Conservation (phyloP, 345 rosid genomes). For the Salix brachista region DNA sequence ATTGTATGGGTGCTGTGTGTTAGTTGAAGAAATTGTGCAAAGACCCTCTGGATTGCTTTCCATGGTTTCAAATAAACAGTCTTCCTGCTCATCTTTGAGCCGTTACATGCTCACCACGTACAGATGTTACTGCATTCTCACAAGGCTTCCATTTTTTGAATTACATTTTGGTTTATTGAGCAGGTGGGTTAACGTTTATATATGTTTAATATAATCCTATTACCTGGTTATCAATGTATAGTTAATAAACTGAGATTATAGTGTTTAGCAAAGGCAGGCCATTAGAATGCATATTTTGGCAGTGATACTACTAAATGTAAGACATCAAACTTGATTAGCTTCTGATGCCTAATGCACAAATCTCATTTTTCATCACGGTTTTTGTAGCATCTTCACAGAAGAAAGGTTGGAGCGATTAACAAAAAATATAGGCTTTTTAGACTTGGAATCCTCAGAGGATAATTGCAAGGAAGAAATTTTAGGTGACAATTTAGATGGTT, state of each 20-base stretch:
- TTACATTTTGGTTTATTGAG: constrained; percentile 85
- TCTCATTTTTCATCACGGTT: constrained; percentile 6
- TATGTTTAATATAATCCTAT: not conserved
- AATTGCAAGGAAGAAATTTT: constrained; percentile 30
- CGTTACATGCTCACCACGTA: constrained; percentile 74
- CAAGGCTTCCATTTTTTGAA: constrained; percentile 91
- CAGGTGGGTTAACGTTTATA: constrained; percentile 40
- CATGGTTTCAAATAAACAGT: constrained; percentile 59
- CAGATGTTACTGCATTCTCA: constrained; percentile 94
- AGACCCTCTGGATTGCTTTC: constrained; percentile 93
- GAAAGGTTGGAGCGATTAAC: constrained; percentile 85
- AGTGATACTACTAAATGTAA: not conserved
- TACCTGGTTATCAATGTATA: not conserved
- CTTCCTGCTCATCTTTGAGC: constrained; percentile 55
- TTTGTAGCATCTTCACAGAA: constrained; percentile 72
- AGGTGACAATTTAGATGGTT: constrained; percentile 22
- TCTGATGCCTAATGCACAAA: not conserved
- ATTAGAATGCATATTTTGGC: not conserved
- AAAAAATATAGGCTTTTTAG: constrained; percentile 50
- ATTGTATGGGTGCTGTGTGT: constrained; percentile 83
- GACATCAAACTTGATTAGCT: not conserved
- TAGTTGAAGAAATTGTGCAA: constrained; percentile 86
- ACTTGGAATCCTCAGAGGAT: constrained; percentile 40
- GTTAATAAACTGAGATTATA: not conserved
- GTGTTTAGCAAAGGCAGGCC: too few species aligned